phyloP scores from a whole-genome alignment of 2,329 filamentous ascomycete species.

The Fusarium sp. region DNA sequence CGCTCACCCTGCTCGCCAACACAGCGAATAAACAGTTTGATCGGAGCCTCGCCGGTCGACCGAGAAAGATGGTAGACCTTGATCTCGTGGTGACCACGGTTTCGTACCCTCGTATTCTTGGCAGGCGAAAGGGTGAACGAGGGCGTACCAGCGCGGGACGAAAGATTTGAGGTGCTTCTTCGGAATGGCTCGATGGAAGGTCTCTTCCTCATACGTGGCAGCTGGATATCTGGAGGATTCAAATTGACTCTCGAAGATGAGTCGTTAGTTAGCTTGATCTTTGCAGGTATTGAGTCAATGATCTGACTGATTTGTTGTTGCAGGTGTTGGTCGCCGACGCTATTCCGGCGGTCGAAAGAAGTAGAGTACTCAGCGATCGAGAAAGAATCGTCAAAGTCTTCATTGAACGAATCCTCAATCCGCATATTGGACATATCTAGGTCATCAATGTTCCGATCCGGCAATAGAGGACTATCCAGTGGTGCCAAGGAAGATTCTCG shows the following conservation, averaged over 20 bases:
- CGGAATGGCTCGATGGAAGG: slow-evolving; percentile 58
- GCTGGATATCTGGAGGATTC: slow-evolving; percentile 69
- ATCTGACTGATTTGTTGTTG: slow-evolving; percentile 85
- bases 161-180: slow-evolving; percentile 65
- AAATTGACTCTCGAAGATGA: slow-evolving; percentile 61
- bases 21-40: slow-evolving; percentile 93
- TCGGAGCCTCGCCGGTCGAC: slow-evolving; percentile 84
- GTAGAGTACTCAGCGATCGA: slow-evolving; percentile 49
- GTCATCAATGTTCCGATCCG: slow-evolving; percentile 57
- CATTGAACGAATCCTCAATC: slow-evolving; percentile 58
- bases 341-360: slow-evolving; percentile 48
- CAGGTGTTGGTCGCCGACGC: slow-evolving; percentile 73
- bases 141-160: slow-evolving; percentile 70
- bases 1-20: slow-evolving; percentile 91
- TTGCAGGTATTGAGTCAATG: slow-evolving; percentile 80
- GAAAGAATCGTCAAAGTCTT: slow-evolving; percentile 61
- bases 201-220: slow-evolving; percentile 61
- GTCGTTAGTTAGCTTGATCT: slow-evolving; percentile 78
- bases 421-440: slow-evolving; percentile 56
- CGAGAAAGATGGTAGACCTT: slow-evolving; percentile 93
- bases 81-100: slow-evolving; percentile 76
- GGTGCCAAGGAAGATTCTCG: slow-evolving; percentile 55
- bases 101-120: slow-evolving; percentile 62
- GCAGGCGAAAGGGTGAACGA: slow-evolving; percentile 78
- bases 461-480: slow-evolving; percentile 60